Percentiles rank a stretch among this genome's conserved stretches.
These are phyloP conservation scores for Pythium dissotocum DNA, from an alignment of 352 stramenopile genomes.

Conservation along the genomic window DNA sequence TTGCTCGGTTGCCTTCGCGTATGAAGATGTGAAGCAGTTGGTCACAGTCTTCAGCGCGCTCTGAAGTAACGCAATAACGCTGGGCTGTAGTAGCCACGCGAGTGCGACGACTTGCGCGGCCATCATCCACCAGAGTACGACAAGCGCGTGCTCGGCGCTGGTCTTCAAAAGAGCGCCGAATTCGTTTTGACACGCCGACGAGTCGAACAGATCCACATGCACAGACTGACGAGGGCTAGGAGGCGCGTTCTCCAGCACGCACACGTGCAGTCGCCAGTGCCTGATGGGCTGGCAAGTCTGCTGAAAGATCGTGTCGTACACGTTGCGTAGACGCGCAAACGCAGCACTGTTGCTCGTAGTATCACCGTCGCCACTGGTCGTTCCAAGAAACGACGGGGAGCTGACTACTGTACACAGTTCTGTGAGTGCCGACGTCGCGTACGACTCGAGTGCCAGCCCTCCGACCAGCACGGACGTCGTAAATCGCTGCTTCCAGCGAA, in stretches of 20 bases:
- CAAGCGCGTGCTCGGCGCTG: constrained; percentile 16
- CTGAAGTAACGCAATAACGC: constrained; percentile 4
- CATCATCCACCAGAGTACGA: constrained; percentile 25
- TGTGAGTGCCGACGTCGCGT: constrained; percentile 11
- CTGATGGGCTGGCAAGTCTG: constrained; percentile 31
- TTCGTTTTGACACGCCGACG: constrained; percentile 27
- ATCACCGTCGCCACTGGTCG: not conserved
- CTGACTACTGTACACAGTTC: constrained; percentile 28
- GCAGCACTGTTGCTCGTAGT: not conserved
- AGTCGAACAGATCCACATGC: constrained; percentile 18
- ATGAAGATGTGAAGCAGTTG: not conserved
- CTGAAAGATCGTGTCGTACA: constrained; percentile 23
- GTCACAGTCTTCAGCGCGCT: not conserved
- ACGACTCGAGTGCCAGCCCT: constrained; percentile 21
- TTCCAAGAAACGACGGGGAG: not conserved
- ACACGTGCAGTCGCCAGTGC: constrained; percentile 26
- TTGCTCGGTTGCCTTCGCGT: not conserved
- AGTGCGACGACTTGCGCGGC: constrained; percentile 17
- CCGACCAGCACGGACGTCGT: constrained; percentile 16
- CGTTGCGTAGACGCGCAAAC: constrained; percentile 12
- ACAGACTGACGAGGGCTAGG: constrained; percentile 3
- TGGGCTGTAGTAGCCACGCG: constrained; percentile 24
- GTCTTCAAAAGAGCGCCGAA: constrained; percentile 25
- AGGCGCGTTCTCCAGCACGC: not conserved
- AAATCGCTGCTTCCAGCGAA: constrained; percentile 7